Conservation (phyloP, 2,329 filamentous ascomycete species). For the Fusarium guadeloupense region DNA sequence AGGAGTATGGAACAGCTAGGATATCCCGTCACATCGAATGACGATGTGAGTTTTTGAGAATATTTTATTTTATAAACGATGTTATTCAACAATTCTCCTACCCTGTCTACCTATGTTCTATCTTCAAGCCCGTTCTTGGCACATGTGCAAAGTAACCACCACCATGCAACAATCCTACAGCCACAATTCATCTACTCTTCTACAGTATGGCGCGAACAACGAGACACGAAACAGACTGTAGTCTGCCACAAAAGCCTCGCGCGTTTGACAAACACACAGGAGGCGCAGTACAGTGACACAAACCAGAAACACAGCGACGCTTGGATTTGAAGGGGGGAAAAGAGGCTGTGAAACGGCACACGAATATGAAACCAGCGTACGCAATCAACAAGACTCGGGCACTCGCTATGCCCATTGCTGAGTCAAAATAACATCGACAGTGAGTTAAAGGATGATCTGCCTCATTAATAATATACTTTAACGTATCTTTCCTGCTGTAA, state of each 20-base stretch:
- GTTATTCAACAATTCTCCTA: not conserved
- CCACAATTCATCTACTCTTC: not conserved
- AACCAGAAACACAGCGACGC: not conserved
- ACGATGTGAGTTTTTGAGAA: not conserved
- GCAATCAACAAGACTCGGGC: conserved; percentile 12
- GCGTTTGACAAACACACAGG: conserved; percentile 19
- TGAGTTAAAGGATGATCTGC: not conserved
- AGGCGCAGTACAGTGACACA: conserved; percentile 6
- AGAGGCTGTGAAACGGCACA: conserved; percentile 18
- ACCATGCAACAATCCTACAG: not conserved
- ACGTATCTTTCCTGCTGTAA: not conserved
- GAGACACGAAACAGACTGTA: conserved; percentile 12
- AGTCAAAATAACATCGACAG: not conserved
- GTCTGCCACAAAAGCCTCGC: conserved; percentile 22
- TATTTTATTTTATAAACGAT: not conserved
- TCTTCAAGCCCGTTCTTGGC: not conserved
- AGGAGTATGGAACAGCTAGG: conserved; percentile 2
- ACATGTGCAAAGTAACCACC: not conserved
- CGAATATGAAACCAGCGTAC: conserved; percentile 29
- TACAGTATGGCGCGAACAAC: conserved; percentile 16
- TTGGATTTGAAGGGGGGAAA: not conserved
- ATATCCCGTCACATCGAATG: conserved; percentile 19
- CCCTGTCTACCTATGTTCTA: not conserved
- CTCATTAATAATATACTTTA: not conserved
- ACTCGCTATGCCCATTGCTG: not conserved